Conservation (phyloP, 495 filamentous ascomycete genomes). For the Copromyces sp. region DNA sequence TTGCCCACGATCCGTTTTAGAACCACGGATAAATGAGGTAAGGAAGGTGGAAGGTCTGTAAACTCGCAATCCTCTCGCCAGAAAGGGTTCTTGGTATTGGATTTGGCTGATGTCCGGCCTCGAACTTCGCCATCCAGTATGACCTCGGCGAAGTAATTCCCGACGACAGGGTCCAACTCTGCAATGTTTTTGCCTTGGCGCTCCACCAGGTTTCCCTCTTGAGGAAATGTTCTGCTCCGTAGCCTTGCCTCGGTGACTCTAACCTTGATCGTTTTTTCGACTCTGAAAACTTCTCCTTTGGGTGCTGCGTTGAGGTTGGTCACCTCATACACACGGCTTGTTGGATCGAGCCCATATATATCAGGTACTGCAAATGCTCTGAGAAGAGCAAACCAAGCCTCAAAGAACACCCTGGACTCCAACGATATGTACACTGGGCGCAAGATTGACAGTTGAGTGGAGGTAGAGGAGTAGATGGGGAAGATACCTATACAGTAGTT, state of each 20-base stretch:
- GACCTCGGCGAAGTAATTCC: constrained; percentile 83
- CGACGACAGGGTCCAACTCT: constrained; percentile 29
- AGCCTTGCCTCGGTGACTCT: constrained; percentile 52
- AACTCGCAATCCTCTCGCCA: constrained; percentile 94
- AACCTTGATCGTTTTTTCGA: constrained; percentile 48
- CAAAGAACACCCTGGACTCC: constrained; percentile 79
- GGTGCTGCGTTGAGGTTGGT: constrained; percentile 28
- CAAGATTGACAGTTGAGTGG: constrained; percentile 51
- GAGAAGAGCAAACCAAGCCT: constrained; percentile 93
- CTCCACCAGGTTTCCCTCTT: constrained; percentile 22
- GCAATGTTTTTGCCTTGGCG: constrained; percentile 17
- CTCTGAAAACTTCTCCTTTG: constrained; percentile 41
- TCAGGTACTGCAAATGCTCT: constrained; percentile 91
- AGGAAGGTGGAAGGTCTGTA: constrained; percentile 65
- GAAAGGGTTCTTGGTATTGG: constrained; percentile 74
- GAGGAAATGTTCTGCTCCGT: constrained; percentile 16
- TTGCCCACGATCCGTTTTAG: constrained; percentile 58
- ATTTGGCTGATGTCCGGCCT: constrained; percentile 73
- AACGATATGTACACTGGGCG: constrained; percentile 75
- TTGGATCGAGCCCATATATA: constrained; percentile 54
- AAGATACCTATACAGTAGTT: constrained; percentile 92
- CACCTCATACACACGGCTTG: constrained; percentile 29
- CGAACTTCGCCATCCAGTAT: constrained; percentile 82
- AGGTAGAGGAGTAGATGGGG: constrained; percentile 62
- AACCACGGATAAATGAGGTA: constrained; percentile 71